These are phyloP conservation scores for Solanum sejunctum DNA, from an alignment of 257 asterid species.

Conservation along the genomic window DNA sequence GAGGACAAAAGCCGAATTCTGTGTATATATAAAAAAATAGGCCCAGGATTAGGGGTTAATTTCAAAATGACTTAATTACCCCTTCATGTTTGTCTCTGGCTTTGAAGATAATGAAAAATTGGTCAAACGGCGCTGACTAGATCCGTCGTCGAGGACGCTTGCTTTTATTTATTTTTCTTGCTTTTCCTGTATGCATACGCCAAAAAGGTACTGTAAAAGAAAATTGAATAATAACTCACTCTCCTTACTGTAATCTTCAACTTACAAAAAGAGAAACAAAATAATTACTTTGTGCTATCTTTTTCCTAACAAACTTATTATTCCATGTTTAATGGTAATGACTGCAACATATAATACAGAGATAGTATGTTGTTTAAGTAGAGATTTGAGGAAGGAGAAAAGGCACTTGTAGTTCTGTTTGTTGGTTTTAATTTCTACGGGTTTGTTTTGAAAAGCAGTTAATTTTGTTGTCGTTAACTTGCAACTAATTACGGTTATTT, in stretches of 20 bases:
- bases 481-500: not conserved
- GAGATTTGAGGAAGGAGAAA: not conserved
- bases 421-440: conserved; percentile 2
- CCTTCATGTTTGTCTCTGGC: conserved; percentile 5
- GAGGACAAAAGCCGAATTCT: not conserved
- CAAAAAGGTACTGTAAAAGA: not conserved
- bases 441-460: conserved; percentile 34
- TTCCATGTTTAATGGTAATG: not conserved
- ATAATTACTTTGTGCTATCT: not conserved
- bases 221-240: not conserved
- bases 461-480: conserved; percentile 24
- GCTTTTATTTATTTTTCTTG: not conserved
- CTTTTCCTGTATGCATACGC: not conserved
- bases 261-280: not conserved
- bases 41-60: not conserved
- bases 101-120: not conserved
- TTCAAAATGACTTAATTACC: conserved; percentile 19
- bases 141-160: conserved; percentile 26
- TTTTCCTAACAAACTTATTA: not conserved
- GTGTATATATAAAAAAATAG: not conserved
- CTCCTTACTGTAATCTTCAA: too few species aligned
- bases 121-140: conserved; percentile 68
- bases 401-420: not conserved
- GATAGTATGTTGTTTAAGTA: not conserved
- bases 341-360: not conserved